These are phyloP conservation scores for Sclerotinia sclerotiorum DNA, from an alignment of 2,329 filamentous ascomycete genomes.

Conservation along the genomic window DNA sequence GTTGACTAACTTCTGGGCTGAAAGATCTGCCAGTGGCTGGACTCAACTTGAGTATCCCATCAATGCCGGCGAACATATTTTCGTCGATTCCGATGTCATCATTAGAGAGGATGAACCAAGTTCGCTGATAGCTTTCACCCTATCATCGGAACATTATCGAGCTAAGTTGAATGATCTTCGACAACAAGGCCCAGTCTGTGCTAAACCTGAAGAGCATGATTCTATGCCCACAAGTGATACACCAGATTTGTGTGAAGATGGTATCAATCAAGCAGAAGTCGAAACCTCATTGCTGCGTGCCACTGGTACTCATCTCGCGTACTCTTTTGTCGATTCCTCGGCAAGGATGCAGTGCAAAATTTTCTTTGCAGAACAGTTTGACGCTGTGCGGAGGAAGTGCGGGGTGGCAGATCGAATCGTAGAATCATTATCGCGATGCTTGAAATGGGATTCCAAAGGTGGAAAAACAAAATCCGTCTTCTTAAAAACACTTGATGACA, in stretches of 20 bases:
- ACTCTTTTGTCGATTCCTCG: conserved; percentile 90
- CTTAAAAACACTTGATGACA: conserved; percentile 91
- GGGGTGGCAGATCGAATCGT: conserved; percentile 91
- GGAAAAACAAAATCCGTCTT: conserved; percentile 98
- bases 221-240: conserved; percentile 36
- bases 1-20: conserved; percentile 96
- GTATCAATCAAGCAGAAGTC: conserved; percentile 65
- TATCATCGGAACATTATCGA: conserved; percentile 85
- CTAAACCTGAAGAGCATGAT: conserved; percentile 35
- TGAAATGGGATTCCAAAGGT: conserved; percentile 97
- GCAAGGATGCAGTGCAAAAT: conserved; percentile 97
- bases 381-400: conserved; percentile 88
- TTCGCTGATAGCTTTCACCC: conserved; percentile 88
- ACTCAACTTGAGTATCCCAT: conserved; percentile 88
- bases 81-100: conserved; percentile 94
- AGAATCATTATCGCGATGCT: conserved; percentile 89
- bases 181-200: conserved; percentile 48
- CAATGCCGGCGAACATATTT: conserved; percentile 85
- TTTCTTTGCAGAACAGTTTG: conserved; percentile 97
- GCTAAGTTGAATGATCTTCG: conserved; percentile 72
- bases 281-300: conserved; percentile 81
- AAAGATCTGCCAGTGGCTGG: conserved; percentile 95
- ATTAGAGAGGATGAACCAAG: conserved; percentile 97
- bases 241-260: conserved; percentile 38
- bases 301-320: conserved; percentile 91